phyloP scores from a whole-genome alignment of 2,329 filamentous ascomycete species.

The Coleophoma crateriformis region DNA sequence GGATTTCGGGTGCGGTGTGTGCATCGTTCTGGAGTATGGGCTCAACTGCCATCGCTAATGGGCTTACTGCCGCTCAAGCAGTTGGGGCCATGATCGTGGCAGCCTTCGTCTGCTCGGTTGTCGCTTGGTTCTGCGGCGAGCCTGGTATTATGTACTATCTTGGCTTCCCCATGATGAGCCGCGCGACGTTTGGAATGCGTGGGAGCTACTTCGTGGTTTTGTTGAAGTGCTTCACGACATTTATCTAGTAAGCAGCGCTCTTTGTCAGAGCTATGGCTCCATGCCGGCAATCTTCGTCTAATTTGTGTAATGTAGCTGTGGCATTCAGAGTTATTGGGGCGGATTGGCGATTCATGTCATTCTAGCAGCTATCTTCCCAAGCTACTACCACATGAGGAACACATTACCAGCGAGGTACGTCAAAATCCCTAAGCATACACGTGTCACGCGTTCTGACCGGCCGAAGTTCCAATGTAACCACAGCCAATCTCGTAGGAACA shows the following conservation, averaged over 20 bases:
- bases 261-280: background rate
- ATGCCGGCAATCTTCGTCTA: background rate
- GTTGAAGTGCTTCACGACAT: conserved; percentile 16
- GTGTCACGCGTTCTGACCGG: background rate
- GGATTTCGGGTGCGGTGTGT: background rate
- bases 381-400: conserved; percentile 3
- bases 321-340: conserved; percentile 12
- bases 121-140: conserved; percentile 14
- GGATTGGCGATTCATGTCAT: conserved; percentile 3
- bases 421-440: background rate
- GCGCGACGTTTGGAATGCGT: conserved; percentile 22
- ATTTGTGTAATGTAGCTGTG: background rate
- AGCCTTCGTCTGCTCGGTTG: conserved; percentile 6
- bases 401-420: conserved; percentile 5
- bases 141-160: conserved; percentile 17
- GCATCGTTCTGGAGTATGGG: conserved; percentile 9
- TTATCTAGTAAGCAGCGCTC: conserved; percentile 8
- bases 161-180: conserved; percentile 21
- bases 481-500: background rate
- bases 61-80: conserved; percentile 11
- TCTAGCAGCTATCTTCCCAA: conserved; percentile 6
- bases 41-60: conserved; percentile 10
- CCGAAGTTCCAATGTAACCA: background rate
- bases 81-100: conserved; percentile 13
- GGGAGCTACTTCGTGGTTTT: conserved; percentile 19